phyloP scores from a whole-genome alignment of 495 filamentous ascomycete genomes.

The Daldinia grandis region DNA sequence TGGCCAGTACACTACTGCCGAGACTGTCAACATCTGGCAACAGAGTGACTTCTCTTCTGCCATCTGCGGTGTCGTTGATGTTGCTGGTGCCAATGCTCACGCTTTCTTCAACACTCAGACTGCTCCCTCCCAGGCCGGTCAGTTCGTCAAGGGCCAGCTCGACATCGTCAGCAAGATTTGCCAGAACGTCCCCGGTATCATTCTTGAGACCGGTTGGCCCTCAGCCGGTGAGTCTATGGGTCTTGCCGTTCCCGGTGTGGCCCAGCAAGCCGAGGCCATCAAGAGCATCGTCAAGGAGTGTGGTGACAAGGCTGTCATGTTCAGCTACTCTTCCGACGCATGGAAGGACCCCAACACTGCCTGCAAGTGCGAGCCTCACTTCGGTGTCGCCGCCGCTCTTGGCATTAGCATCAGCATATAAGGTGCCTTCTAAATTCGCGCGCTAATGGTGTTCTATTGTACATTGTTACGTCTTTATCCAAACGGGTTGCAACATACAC shows the following conservation, averaged over 20 bases:
- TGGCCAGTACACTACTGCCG: conserved; percentile 83
- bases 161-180: conserved; percentile 71
- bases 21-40: conserved; percentile 74
- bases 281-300: conserved; percentile 63
- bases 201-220: conserved; percentile 95
- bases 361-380: conserved; percentile 80
- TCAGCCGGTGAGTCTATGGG: conserved; percentile 73
- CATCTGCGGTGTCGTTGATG: conserved; percentile 78
- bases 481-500: conserved; percentile 33
- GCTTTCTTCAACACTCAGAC: conserved; percentile 87
- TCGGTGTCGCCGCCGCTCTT: conserved; percentile 65
- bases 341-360: conserved; percentile 78
- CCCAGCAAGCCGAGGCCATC: conserved; percentile 77
- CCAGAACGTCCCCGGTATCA: conserved; percentile 68
- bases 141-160: conserved; percentile 74
- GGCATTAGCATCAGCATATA: conserved; percentile 44
- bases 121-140: conserved; percentile 69
- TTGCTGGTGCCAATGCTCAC: conserved; percentile 85
- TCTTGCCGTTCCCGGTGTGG: conserved; percentile 68
- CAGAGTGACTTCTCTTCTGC: conserved; percentile 62
- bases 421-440: conserved; percentile 4
- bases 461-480: conserved; percentile 34
- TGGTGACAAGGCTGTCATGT: conserved; percentile 72
- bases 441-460: conserved; percentile 32
- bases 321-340: conserved; percentile 78